Evolutionary conservation across 2,329 filamentous ascomycete species (phyloP).

Genomic region (Curvularia lunata): DNA sequence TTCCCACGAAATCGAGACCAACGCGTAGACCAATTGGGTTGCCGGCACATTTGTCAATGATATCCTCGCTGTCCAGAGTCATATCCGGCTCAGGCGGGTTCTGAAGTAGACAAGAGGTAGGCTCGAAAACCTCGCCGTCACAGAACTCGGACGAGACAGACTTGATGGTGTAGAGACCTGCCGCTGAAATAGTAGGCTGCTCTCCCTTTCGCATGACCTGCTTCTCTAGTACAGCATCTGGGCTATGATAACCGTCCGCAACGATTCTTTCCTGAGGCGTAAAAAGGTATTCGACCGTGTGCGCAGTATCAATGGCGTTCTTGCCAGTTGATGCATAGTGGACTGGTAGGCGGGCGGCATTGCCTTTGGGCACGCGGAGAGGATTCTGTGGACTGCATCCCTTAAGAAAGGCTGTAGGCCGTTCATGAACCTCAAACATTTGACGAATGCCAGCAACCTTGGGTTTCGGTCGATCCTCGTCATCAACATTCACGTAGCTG

Average conservation of each 20-base stretch:
- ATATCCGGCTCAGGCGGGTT: slow-evolving; percentile 90
- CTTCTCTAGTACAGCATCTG: slow-evolving; percentile 63
- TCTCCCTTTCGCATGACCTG: slow-evolving; percentile 69
- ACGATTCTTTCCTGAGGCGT: slow-evolving; percentile 74
- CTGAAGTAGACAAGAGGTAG: slow-evolving; percentile 87
- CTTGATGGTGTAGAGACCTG: slow-evolving; percentile 86
- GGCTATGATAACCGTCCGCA: slow-evolving; percentile 70
- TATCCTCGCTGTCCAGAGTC: slow-evolving; percentile 74
- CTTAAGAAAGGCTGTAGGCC: slow-evolving; percentile 73
- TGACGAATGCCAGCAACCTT: slow-evolving; percentile 72
- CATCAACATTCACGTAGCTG: slow-evolving; percentile 70
- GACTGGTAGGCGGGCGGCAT: slow-evolving; percentile 71
- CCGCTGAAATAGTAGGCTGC: slow-evolving; percentile 71
- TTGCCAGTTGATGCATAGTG: slow-evolving; percentile 69
- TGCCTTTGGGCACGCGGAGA: slow-evolving; percentile 81
- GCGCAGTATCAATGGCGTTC: slow-evolving; percentile 65
- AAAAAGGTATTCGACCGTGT: slow-evolving; percentile 82
- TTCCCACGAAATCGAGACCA: slow-evolving; percentile 87
- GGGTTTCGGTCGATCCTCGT: slow-evolving; percentile 67
- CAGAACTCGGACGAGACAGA: slow-evolving; percentile 82
- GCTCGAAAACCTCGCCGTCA: slow-evolving; percentile 86
- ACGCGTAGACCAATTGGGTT: slow-evolving; percentile 91
- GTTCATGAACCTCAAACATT: slow-evolving; percentile 83
- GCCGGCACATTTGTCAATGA: slow-evolving; percentile 93
- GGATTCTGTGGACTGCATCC: slow-evolving; percentile 82